Conservation (phyloP, 495 filamentous ascomycete genomes). For the Penicilliopsis zonata region DNA sequence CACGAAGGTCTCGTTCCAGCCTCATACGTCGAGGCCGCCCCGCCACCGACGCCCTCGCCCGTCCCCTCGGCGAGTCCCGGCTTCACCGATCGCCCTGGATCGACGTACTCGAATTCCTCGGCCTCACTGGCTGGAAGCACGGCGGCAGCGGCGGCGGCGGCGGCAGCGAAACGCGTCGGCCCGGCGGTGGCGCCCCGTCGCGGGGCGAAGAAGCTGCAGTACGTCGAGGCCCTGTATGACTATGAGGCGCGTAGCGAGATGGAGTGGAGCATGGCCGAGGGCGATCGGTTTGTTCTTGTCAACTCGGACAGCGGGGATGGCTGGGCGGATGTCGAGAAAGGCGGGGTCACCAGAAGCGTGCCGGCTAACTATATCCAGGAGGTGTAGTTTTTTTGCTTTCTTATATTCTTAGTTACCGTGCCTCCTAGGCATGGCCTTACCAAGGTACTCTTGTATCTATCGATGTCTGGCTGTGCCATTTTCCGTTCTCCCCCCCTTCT, state of each 20-base stretch:
- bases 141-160: conserved; percentile 43
- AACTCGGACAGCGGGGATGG: conserved; percentile 80
- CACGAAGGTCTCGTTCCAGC: conserved; percentile 79
- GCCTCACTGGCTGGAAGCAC: conserved; percentile 51
- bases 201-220: conserved; percentile 89
- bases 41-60: conserved; percentile 30
- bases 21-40: conserved; percentile 56
- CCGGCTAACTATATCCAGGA: conserved; percentile 87
- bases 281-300: conserved; percentile 82
- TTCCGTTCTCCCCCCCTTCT: too few relatives aligned
- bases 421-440: too few relatives aligned
- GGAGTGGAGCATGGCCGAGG: conserved; percentile 83
- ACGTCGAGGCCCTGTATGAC: conserved; percentile 87
- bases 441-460: too few relatives aligned
- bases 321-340: conserved; percentile 92
- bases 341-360: conserved; percentile 82
- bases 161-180: conserved; percentile 66
- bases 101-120: conserved; percentile 71
- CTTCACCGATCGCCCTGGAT: conserved; percentile 41
- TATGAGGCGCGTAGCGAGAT: conserved; percentile 76
- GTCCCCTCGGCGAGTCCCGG: conserved; percentile 20
- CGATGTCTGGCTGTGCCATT: too few relatives aligned
- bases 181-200: conserved; percentile 85
- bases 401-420: too few relatives aligned
- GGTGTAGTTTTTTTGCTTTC: conserved; percentile 27